Evolutionary conservation across 2,329 filamentous ascomycete genomes (phyloP).

Genomic region (Fusarium goolgardi): DNA sequence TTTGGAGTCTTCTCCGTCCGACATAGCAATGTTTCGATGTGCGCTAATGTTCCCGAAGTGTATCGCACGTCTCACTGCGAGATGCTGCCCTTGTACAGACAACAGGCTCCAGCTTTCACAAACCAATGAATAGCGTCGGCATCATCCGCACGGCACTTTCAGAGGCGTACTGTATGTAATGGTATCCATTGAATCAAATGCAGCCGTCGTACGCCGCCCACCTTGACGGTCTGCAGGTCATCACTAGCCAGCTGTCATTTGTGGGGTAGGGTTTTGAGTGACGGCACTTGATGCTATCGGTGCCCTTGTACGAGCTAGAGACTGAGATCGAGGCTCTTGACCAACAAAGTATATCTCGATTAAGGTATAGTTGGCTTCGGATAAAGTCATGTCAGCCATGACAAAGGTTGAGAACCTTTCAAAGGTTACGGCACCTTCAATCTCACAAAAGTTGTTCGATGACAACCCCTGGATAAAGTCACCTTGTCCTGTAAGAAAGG

Average conservation of each 20-base stretch:
- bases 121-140: slow-evolving; percentile 14
- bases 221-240: slow-evolving; percentile 31
- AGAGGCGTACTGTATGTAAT: slow-evolving; percentile 3
- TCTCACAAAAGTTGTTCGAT: slow-evolving; percentile 21
- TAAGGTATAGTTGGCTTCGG: slow-evolving; percentile 4
- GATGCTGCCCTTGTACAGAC: not conserved
- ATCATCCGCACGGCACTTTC: slow-evolving; percentile 25
- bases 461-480: slow-evolving; percentile 9
- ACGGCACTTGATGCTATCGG: slow-evolving; percentile 19
- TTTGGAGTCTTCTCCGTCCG: slow-evolving; percentile 31
- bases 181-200: slow-evolving; percentile 18
- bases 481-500: slow-evolving; percentile 16
- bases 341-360: slow-evolving; percentile 10
- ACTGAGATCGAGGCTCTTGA: slow-evolving; percentile 7
- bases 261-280: slow-evolving; percentile 31
- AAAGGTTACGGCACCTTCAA: slow-evolving; percentile 1
- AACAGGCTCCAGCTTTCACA: slow-evolving; percentile 6
- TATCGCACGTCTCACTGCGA: slow-evolving; percentile 22
- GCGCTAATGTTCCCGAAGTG: slow-evolving; percentile 29
- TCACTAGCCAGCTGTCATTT: slow-evolving; percentile 40
- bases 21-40: slow-evolving; percentile 9
- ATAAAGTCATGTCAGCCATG: slow-evolving; percentile 28
- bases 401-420: slow-evolving; percentile 26
- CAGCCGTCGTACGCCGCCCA: slow-evolving; percentile 22
- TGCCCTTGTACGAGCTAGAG: slow-evolving; percentile 15